Conservation (phyloP, 441 rosid genomes). For the Arabidopsis hybrid region DNA sequence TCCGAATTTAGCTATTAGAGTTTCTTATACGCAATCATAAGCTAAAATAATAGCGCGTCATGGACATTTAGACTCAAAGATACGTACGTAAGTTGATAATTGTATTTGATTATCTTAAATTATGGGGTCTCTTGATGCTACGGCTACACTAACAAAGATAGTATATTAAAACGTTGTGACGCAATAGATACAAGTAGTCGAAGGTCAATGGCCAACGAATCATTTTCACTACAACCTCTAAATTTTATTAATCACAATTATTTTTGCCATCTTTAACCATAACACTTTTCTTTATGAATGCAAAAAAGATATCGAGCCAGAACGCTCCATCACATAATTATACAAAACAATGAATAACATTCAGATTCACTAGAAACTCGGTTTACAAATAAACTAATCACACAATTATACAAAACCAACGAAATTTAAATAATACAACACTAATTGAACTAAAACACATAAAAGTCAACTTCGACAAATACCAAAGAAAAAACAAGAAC, state of each 20-base stretch:
- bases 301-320: background rate
- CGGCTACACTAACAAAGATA: background rate
- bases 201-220: background rate
- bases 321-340: background rate
- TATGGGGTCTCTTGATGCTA: background rate
- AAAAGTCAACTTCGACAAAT: conserved; percentile 26
- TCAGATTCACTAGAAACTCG: conserved; percentile 9
- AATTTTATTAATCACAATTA: background rate
- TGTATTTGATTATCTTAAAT: background rate
- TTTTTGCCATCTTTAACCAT: background rate
- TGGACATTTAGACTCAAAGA: background rate
- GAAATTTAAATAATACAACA: conserved; percentile 7
- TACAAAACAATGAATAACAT: conserved; percentile 26
- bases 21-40: background rate
- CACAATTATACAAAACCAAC: conserved; percentile 21
- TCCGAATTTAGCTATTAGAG: background rate
- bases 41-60: background rate
- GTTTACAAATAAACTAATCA: conserved; percentile 31
- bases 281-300: background rate
- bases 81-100: background rate
- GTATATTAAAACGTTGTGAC: background rate
- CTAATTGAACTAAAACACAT: background rate
- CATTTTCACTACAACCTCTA: background rate
- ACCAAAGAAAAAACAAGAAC: conserved; percentile 30
- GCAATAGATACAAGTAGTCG: too few species aligned